A percentile compares a stretch with the other conserved stretches of the same genome.
These are phyloP conservation scores for Microsporum ferrugineum DNA, from an alignment of 2,329 filamentous ascomycete genomes.

Conservation along the genomic window DNA sequence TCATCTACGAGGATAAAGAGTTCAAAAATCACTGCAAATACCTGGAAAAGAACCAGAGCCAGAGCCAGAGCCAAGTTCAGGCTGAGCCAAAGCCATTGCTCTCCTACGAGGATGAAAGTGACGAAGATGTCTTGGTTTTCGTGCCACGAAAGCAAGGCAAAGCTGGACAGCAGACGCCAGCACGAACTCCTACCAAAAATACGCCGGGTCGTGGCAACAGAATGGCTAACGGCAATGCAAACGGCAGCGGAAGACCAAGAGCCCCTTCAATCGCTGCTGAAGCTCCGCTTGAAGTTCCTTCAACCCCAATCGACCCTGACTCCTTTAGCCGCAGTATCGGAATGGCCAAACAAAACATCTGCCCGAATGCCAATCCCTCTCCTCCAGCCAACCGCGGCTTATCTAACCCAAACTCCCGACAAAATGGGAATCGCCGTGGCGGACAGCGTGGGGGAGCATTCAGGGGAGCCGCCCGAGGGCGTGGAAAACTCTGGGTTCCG, in stretches of 20 bases:
- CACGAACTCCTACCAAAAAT: constrained; percentile 21
- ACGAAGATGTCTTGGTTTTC: constrained; percentile 40
- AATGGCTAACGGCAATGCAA: constrained; percentile 5
- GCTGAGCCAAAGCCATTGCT: constrained; percentile 30
- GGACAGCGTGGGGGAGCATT: constrained; percentile 24
- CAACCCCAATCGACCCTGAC: constrained; percentile 38
- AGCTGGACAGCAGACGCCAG: constrained; percentile 20
- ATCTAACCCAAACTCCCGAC: constrained; percentile 25
- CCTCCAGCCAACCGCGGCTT: constrained; percentile 22
- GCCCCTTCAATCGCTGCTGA: constrained; percentile 19
- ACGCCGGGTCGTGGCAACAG: constrained; percentile 12
- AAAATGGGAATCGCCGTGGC: constrained; percentile 25
- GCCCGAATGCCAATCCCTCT: constrained; percentile 22
- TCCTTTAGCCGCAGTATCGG: constrained; percentile 37
- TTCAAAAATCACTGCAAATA: constrained; percentile 37
- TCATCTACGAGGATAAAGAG: constrained; percentile 37
- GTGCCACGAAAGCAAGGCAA: constrained; percentile 33
- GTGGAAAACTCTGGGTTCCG: constrained; percentile 37
- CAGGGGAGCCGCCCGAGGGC: constrained; percentile 29
- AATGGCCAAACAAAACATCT: constrained; percentile 22
- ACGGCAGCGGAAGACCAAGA: constrained; percentile 13
- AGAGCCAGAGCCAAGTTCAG: constrained; percentile 5
- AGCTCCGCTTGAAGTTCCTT: constrained; percentile 32
- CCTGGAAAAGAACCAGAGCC: constrained; percentile 32
- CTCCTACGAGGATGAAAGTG: constrained; percentile 39